Conservation (phyloP, 2,329 filamentous ascomycete species). For the Pseudodiploospora longispora region DNA sequence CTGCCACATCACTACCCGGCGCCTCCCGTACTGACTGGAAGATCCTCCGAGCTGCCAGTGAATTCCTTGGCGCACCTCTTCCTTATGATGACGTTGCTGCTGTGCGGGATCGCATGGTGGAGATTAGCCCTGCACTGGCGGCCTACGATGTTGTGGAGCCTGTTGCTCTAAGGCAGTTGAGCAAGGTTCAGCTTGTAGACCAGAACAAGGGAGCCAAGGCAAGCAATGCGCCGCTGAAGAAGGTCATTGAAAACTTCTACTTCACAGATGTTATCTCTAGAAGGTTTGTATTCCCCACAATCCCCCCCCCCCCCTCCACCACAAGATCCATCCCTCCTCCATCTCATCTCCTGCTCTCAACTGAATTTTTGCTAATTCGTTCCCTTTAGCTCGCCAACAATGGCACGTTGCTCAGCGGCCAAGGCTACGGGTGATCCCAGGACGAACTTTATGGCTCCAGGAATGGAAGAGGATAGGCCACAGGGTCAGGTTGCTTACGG, state of each 20-base stretch:
- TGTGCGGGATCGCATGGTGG: constrained; percentile 85
- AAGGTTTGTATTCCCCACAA: constrained; percentile 54
- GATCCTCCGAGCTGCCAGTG: constrained; percentile 86
- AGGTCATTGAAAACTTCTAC: constrained; percentile 92
- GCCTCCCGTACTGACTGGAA: constrained; percentile 97
- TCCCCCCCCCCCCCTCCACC: not conserved
- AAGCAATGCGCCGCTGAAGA: constrained; percentile 68
- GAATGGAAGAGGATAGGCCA: constrained; percentile 54
- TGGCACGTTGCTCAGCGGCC: constrained; percentile 92
- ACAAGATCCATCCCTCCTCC: not conserved
- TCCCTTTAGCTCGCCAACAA: constrained; percentile 76
- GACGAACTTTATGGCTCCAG: constrained; percentile 72
- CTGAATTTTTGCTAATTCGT: constrained; percentile 14
- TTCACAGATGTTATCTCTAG: constrained; percentile 96
- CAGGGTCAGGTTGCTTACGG: constrained; percentile 55
- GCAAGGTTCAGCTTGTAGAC: constrained; percentile 92
- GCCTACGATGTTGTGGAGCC: constrained; percentile 89
- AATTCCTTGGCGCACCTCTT: constrained; percentile 80
- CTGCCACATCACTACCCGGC: constrained; percentile 80
- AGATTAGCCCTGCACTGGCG: constrained; percentile 84
- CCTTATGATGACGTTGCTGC: constrained; percentile 89
- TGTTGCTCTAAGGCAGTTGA: constrained; percentile 62
- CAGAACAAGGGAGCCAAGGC: constrained; percentile 82
- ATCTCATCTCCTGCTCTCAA: not conserved
- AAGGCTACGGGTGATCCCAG: constrained; percentile 75